Percentiles rank a stretch among this genome's conserved stretches.
Conservation (phyloP, 1,284 basidiomycete species). For the Leccinum insolens region DNA sequence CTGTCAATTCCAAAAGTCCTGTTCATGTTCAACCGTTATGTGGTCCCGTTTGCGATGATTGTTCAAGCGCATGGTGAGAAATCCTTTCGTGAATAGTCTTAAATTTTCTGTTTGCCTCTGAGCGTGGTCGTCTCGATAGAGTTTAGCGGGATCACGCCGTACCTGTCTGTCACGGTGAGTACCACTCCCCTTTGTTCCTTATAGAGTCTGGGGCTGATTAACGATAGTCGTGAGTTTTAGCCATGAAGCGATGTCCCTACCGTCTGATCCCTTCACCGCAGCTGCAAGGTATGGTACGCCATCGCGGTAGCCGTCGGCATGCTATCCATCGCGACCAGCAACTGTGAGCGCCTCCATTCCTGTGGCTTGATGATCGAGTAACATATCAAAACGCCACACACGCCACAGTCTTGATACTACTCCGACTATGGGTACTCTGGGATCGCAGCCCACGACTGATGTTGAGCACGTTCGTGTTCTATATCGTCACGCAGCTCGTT, state of each 20-base stretch:
- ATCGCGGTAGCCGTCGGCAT: slow-evolving; percentile 36
- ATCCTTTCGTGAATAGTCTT: neutral
- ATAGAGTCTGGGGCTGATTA: neutral
- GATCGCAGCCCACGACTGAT: slow-evolving; percentile 39
- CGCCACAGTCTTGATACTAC: slow-evolving; percentile 36
- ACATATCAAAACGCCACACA: neutral
- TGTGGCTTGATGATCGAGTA: slow-evolving; percentile 2
- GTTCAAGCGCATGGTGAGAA: slow-evolving; percentile 41
- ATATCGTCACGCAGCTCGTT: slow-evolving; percentile 34
- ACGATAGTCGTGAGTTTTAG: slow-evolving; percentile 20
- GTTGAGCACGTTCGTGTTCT: slow-evolving; percentile 37
- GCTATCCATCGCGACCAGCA: slow-evolving; percentile 40
- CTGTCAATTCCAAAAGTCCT: slow-evolving; percentile 43
- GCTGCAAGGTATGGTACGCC: slow-evolving; percentile 41
- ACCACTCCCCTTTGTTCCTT: neutral
- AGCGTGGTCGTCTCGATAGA: slow-evolving; percentile 16
- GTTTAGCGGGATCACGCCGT: slow-evolving; percentile 25
- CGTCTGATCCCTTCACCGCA: slow-evolving; percentile 10
- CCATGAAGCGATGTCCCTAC: neutral
- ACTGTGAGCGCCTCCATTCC: slow-evolving; percentile 35
- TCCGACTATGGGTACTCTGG: slow-evolving; percentile 48
- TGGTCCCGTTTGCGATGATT: slow-evolving; percentile 44
- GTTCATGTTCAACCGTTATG: slow-evolving; percentile 51
- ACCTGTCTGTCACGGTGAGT: slow-evolving; percentile 24
- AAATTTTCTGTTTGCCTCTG: too few species aligned